phyloP scores from a whole-genome alignment of 75 land plant species.

The Pinus albicaulis region DNA sequence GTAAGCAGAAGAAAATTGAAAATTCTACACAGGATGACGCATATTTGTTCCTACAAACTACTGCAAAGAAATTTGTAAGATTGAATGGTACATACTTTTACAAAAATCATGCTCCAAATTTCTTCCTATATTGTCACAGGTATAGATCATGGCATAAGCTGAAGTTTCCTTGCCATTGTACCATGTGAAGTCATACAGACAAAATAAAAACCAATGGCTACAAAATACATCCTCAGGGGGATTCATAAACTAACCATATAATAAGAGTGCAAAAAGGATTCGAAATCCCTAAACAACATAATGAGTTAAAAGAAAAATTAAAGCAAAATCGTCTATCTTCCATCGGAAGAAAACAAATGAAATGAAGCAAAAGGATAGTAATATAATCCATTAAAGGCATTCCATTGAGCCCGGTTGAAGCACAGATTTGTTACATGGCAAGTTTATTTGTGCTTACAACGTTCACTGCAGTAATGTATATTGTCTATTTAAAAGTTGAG shows the following conservation, averaged over 20 bases:
- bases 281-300: neutral
- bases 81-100: no score
- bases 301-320: no score
- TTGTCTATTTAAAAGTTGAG: neutral
- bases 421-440: neutral
- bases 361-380: neutral
- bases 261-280: neutral
- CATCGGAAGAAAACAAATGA: neutral
- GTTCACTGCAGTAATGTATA: neutral
- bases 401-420: neutral
- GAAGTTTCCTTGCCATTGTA: no score
- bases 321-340: neutral
- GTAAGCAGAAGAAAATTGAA: no score
- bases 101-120: no score
- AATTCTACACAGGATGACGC: neutral
- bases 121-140: no score
- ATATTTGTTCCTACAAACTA: no score
- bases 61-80: no score
- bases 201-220: no score
- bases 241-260: neutral
- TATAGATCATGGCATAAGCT: no score
- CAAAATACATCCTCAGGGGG: no score
- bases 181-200: no score
- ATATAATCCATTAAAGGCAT: neutral
- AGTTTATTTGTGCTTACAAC: neutral